These are phyloP conservation scores for Uronychia setigera DNA, from an alignment of 73 alveolate species.

Conservation along the genomic window DNA sequence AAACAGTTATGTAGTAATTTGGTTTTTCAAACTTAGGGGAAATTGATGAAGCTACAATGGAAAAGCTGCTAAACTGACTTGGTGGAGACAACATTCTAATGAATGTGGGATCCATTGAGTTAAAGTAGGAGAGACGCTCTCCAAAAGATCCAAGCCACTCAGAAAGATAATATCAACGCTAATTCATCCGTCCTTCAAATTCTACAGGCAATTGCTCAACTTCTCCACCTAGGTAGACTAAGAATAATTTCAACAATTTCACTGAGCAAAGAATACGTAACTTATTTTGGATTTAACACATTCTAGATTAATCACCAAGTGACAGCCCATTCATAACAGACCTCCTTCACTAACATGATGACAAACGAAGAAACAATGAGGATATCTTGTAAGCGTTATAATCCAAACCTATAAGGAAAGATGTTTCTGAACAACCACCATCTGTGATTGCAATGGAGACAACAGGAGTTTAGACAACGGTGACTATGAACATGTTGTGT, in stretches of 20 bases:
- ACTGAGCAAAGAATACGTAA: too few species aligned
- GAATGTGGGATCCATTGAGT: neutral
- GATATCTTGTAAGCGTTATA: too few species aligned
- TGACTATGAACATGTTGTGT: neutral
- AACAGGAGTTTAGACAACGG: neutral
- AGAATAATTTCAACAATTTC: too few species aligned
- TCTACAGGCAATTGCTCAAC: too few species aligned
- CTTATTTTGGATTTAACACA: too few species aligned
- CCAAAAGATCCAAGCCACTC: too few species aligned
- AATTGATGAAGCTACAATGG: neutral
- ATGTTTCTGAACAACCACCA: neutral
- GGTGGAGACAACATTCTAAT: neutral
- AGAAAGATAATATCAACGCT: too few species aligned
- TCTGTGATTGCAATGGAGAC: neutral
- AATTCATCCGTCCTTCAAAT: too few species aligned
- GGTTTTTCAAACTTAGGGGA: neutral
- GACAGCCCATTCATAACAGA: neutral
- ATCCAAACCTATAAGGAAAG: neutral
- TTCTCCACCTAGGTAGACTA: too few species aligned
- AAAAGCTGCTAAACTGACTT: neutral
- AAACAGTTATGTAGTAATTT: neutral
- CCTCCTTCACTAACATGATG: neutral
- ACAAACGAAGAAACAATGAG: too few species aligned
- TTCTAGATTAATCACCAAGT: neutral
- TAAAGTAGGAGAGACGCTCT: too few species aligned